phyloP scores from a whole-genome alignment of 805 yeast genomes.

The Huiozyma sinensis region DNA sequence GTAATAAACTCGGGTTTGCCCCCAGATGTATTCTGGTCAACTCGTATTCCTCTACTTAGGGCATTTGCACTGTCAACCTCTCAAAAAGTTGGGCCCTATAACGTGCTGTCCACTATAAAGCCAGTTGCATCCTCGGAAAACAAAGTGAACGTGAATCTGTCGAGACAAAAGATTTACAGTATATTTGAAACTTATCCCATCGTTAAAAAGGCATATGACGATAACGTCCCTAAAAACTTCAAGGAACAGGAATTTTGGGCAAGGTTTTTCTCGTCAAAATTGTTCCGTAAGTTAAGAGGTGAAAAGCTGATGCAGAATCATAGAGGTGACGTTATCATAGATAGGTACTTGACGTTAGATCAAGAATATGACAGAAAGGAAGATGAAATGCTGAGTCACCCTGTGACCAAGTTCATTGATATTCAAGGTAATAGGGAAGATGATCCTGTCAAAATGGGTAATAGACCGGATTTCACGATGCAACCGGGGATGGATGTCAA shows the following conservation, averaged over 20 bases:
- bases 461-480: conserved; percentile 86
- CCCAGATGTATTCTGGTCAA: conserved; percentile 79
- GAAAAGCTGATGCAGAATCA: conserved; percentile 68
- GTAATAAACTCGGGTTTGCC: conserved; percentile 70
- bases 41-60: conserved; percentile 66
- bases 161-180: conserved; percentile 80
- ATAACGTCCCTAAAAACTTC: conserved; percentile 72
- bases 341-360: conserved; percentile 67
- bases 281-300: conserved; percentile 81
- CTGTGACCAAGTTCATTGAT: conserved; percentile 64
- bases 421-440: conserved; percentile 73
- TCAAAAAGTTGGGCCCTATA: conserved; percentile 87
- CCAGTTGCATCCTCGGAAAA: conserved; percentile 91
- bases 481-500: conserved; percentile 38
- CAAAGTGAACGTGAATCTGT: conserved; percentile 84
- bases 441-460: conserved; percentile 65
- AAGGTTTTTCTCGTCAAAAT: conserved; percentile 79
- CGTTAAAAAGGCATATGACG: conserved; percentile 79
- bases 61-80: conserved; percentile 77
- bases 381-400: conserved; percentile 32
- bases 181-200: conserved; percentile 90
- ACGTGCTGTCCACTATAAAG: conserved; percentile 84
- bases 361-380: conserved; percentile 43
- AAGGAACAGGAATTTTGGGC: conserved; percentile 95
- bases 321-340: conserved; percentile 76